phyloP scores from a whole-genome alignment of 306 rosid species.

The Gleditsia sinensis region DNA sequence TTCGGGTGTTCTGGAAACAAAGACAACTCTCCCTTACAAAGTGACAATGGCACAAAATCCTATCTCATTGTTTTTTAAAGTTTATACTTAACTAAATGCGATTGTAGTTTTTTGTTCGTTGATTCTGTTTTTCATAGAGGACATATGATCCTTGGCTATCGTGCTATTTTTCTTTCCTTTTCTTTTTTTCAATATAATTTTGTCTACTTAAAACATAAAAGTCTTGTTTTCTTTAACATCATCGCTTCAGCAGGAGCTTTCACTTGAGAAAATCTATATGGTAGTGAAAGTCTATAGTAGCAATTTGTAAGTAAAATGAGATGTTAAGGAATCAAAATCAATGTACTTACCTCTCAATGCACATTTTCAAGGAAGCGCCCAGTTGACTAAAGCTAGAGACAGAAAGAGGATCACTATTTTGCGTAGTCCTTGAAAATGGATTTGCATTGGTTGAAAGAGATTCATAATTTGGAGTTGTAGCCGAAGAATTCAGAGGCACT shows the following conservation, averaged over 20 bases:
- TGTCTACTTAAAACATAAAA: no score
- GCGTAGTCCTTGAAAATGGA: conserved; percentile 48
- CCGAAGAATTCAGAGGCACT: conserved; percentile 41
- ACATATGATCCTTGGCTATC: not conserved
- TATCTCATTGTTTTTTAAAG: no score
- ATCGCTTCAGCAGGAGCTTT: no score
- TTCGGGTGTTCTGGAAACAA: no score
- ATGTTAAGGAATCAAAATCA: not conserved
- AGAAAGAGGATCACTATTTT: conserved; percentile 58
- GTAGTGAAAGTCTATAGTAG: not conserved
- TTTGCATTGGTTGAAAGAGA: conserved; percentile 47
- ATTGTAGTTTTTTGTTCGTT: no score
- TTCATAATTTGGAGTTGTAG: conserved; percentile 44
- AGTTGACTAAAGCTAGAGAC: conserved; percentile 88
- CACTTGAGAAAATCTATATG: no score
- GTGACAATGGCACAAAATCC: no score
- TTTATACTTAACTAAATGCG: no score
- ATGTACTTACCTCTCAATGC: conserved; percentile 55
- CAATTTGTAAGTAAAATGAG: not conserved
- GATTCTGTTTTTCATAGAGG: no score
- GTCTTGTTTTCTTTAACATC: no score
- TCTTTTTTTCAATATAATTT: no score
- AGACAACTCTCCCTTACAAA: no score
- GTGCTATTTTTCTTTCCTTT: not conserved
- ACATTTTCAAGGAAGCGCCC: conserved; percentile 58